These are phyloP conservation scores for Penicillium paneum DNA, from an alignment of 2,329 filamentous ascomycete genomes.

Conservation along the genomic window DNA sequence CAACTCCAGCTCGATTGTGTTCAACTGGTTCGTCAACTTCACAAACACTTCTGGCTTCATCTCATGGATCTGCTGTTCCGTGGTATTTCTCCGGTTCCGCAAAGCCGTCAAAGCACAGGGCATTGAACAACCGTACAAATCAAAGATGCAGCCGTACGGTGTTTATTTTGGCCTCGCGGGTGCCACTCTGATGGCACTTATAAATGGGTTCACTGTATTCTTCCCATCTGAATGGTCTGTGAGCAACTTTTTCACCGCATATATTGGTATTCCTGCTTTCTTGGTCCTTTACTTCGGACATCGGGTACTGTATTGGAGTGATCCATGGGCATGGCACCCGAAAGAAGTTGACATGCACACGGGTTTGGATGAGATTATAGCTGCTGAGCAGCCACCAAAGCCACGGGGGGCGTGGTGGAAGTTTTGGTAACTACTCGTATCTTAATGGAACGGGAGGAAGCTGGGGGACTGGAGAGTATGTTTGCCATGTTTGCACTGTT, in stretches of 20 bases:
- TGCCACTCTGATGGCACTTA: slow-evolving; percentile 60
- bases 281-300: slow-evolving; percentile 54
- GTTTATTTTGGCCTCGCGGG: slow-evolving; percentile 58
- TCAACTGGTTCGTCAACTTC: slow-evolving; percentile 71
- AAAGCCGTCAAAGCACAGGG: slow-evolving; percentile 48
- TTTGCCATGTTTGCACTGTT: background rate
- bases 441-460: too few relatives aligned
- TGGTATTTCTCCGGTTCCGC: slow-evolving; percentile 59
- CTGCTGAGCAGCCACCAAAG: slow-evolving; percentile 40
- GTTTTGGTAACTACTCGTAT: slow-evolving; percentile 16
- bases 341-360: slow-evolving; percentile 54
- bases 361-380: slow-evolving; percentile 52
- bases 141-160: slow-evolving; percentile 61
- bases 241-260: slow-evolving; percentile 62
- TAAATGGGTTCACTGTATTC: slow-evolving; percentile 75
- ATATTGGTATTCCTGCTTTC: slow-evolving; percentile 64
- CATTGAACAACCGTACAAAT: slow-evolving; percentile 53
- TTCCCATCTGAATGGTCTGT: slow-evolving; percentile 63
- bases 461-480: background rate
- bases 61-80: slow-evolving; percentile 64
- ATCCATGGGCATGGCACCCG: slow-evolving; percentile 52
- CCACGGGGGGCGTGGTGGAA: slow-evolving; percentile 34
- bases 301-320: slow-evolving; percentile 44
- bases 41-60: slow-evolving; percentile 67
- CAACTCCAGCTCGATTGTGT: slow-evolving; percentile 57